Conservation (phyloP, 495 filamentous ascomycete genomes). For the Articulospora tetracladia region DNA sequence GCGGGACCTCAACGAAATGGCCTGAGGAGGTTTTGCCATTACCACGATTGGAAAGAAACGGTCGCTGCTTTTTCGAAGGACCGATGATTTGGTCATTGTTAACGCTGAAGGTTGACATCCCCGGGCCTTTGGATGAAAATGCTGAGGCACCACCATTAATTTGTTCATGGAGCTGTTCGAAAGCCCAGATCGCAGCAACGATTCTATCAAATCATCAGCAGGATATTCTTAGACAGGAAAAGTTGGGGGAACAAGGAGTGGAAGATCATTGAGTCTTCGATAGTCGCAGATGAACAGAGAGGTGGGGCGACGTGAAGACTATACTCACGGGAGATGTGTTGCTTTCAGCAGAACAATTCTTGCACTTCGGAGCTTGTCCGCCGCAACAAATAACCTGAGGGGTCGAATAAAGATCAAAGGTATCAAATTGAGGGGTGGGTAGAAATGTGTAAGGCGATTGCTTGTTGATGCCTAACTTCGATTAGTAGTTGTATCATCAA, state of each 20-base stretch:
- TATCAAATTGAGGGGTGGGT: slow-evolving; percentile 67
- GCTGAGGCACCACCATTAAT: slow-evolving; percentile 2
- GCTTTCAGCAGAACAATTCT: slow-evolving; percentile 75
- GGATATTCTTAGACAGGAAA: not conserved
- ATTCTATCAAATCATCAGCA: slow-evolving; percentile 17
- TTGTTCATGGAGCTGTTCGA: slow-evolving; percentile 35
- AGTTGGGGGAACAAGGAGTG: no score
- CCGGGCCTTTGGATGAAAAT: slow-evolving; percentile 13
- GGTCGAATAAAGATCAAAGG: slow-evolving; percentile 81
- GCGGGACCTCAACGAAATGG: slow-evolving; percentile 6
- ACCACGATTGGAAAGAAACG: slow-evolving; percentile 19
- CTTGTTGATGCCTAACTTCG: slow-evolving; percentile 59
- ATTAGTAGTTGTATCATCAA: slow-evolving; percentile 6
- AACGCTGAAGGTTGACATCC: not conserved
- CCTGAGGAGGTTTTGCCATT: slow-evolving; percentile 2
- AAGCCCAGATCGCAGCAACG: slow-evolving; percentile 43
- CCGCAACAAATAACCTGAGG: slow-evolving; percentile 69
- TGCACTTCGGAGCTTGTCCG: slow-evolving; percentile 64
- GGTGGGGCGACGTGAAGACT: not conserved
- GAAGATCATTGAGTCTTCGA: no score
- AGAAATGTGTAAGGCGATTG: slow-evolving; percentile 77
- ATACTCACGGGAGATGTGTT: slow-evolving; percentile 47
- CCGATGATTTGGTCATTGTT: not conserved
- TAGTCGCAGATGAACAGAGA: no score
- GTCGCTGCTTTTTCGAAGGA: slow-evolving; percentile 4